phyloP scores from a whole-genome alignment of 495 filamentous ascomycete genomes.

The Bathelium albidoporum region DNA sequence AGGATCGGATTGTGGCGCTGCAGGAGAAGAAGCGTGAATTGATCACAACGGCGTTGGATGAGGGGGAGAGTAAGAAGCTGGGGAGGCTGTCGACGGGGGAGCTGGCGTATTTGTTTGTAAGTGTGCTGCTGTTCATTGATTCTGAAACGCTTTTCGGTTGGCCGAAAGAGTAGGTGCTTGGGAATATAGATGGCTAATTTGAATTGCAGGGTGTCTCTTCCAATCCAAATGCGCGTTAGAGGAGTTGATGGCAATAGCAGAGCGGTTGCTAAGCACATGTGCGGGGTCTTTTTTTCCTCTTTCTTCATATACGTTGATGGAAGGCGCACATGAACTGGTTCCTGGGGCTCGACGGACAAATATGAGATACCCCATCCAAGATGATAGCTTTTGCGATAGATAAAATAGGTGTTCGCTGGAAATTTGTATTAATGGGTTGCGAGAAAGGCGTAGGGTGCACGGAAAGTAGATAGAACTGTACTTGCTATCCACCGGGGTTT shows the following conservation, averaged over 20 bases:
- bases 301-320: too few species aligned
- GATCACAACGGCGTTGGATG: constrained; percentile 74
- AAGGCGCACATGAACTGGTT: not conserved
- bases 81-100: constrained; percentile 52
- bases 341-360: not conserved
- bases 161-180: not conserved
- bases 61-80: constrained; percentile 57
- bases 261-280: not conserved
- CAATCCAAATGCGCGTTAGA: not conserved
- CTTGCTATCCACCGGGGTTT: not conserved
- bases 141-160: not conserved
- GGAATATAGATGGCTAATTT: not conserved
- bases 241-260: not conserved
- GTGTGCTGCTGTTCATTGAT: constrained; percentile 18
- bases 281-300: not conserved
- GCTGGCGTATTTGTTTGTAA: constrained; percentile 63
- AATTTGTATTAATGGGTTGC: not conserved
- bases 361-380: not conserved
- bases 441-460: not conserved
- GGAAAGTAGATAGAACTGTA: not conserved
- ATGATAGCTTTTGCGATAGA: not conserved
- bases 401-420: not conserved
- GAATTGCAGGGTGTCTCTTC: not conserved
- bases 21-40: constrained; percentile 74
- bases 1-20: constrained; percentile 79